These are phyloP conservation scores for Cordyceps militaris DNA, from an alignment of 2,329 filamentous ascomycete genomes.

Conservation along the genomic window DNA sequence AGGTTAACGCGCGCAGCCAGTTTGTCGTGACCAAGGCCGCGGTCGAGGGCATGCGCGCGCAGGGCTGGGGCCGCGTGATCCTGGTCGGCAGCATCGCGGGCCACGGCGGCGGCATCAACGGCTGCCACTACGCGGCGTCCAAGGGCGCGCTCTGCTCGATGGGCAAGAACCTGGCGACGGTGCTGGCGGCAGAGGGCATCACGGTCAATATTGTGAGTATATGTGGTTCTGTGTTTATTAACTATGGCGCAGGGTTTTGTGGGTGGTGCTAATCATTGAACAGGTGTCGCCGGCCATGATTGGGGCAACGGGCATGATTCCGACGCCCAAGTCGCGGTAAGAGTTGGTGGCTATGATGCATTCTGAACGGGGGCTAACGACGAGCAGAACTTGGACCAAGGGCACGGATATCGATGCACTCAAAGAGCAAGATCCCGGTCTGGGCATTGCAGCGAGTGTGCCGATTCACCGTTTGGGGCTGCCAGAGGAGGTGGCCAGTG, in stretches of 20 bases:
- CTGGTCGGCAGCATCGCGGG: slow-evolving; percentile 59
- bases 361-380: not conserved
- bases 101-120: slow-evolving; percentile 57
- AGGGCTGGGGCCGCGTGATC: slow-evolving; percentile 56
- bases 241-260: not conserved
- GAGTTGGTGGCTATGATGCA: not conserved
- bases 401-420: slow-evolving; percentile 24
- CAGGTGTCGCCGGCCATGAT: slow-evolving; percentile 64
- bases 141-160: slow-evolving; percentile 52
- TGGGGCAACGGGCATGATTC: slow-evolving; percentile 56
- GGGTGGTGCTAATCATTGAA: not conserved
- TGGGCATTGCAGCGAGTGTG: slow-evolving; percentile 28
- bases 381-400: slow-evolving; percentile 25
- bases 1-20: slow-evolving; percentile 53
- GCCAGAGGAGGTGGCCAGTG: slow-evolving; percentile 29
- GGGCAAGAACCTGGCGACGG: slow-evolving; percentile 57
- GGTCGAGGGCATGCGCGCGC: slow-evolving; percentile 52
- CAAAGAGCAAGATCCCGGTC: slow-evolving; percentile 24
- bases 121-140: slow-evolving; percentile 52
- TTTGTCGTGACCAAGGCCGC: slow-evolving; percentile 55
- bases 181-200: slow-evolving; percentile 53
- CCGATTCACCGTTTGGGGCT: slow-evolving; percentile 28
- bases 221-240: not conserved
- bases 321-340: slow-evolving; percentile 31
- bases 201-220: slow-evolving; percentile 46